These are phyloP conservation scores for Aspergillus fructus DNA, from an alignment of 2,329 filamentous ascomycete species.

Conservation along the genomic window DNA sequence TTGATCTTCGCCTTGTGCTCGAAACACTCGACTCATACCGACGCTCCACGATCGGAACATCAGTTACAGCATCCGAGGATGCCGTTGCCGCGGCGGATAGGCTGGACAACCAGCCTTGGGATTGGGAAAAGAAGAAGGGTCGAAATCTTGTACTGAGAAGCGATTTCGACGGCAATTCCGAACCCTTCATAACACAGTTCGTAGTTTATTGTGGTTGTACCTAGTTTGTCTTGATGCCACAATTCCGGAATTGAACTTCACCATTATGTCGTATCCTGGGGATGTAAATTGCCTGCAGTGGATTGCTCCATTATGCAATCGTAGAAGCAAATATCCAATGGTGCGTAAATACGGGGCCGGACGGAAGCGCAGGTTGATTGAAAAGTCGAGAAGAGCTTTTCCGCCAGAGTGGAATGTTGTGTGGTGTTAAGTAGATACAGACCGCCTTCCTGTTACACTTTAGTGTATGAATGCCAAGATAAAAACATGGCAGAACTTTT, in stretches of 20 bases:
- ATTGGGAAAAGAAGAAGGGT: neutral
- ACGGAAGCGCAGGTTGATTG: neutral
- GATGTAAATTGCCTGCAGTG: neutral
- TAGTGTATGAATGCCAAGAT: constrained; percentile 16
- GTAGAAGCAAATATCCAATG: neutral
- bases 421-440: constrained; percentile 1
- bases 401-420: constrained; percentile 7
- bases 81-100: constrained; percentile 55
- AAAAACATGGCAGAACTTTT: constrained; percentile 26
- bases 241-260: neutral
- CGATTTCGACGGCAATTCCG: neutral
- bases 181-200: neutral
- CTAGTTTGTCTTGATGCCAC: neutral
- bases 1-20: constrained; percentile 72
- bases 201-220: neutral
- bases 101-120: constrained; percentile 1
- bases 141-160: neutral
- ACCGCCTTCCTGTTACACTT: constrained; percentile 19
- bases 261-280: too few species aligned
- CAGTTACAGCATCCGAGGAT: constrained; percentile 57
- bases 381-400: constrained; percentile 6
- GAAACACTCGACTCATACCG: constrained; percentile 70
- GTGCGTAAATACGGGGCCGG: neutral
- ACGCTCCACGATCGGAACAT: constrained; percentile 65
- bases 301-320: neutral